Conservation (phyloP, 768 basidiomycete species). For the Tulasnella calospora region DNA sequence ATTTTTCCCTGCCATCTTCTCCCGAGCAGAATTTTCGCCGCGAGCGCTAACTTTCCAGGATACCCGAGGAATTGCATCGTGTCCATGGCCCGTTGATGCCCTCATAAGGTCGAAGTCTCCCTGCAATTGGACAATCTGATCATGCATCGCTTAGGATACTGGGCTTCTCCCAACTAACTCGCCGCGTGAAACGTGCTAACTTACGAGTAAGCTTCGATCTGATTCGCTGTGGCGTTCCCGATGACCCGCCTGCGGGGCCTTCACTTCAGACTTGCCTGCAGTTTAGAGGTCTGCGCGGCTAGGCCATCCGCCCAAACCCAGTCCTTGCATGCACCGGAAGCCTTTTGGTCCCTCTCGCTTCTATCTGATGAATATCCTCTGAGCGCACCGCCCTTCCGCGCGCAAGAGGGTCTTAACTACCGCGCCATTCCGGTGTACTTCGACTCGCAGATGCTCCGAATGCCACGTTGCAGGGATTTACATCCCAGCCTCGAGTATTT, state of each 20-base stretch:
- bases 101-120: neutral
- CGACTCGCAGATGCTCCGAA: neutral
- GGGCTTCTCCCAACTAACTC: neutral
- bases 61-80: neutral
- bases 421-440: neutral
- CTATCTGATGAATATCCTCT: neutral
- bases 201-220: neutral
- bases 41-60: neutral
- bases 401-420: neutral
- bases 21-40: neutral
- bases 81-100: neutral
- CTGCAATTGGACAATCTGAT: neutral
- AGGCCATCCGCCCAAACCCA: neutral
- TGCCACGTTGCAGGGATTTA: neutral
- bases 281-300: neutral
- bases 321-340: neutral
- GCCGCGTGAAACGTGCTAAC: neutral
- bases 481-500: neutral
- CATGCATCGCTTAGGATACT: neutral
- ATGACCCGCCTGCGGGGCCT: neutral
- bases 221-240: neutral
- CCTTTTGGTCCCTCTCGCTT: neutral
- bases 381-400: neutral
- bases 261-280: neutral
- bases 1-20: neutral